These are phyloP conservation scores for Plantago rigida DNA, from an alignment of 305 asterid species.

Conservation along the genomic window DNA sequence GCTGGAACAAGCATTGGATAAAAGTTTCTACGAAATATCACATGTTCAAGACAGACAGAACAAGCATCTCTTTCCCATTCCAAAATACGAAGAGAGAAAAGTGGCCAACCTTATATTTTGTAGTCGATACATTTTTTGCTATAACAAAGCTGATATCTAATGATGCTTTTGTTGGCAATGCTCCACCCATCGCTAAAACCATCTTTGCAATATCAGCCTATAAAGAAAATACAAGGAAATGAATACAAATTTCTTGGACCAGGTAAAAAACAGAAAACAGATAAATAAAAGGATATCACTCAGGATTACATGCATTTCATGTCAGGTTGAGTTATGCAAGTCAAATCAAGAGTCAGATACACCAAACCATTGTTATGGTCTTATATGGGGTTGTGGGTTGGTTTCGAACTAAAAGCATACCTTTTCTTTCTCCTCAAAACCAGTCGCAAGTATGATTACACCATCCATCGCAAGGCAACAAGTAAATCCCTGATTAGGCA, in stretches of 20 bases:
- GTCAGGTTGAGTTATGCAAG: too few species aligned
- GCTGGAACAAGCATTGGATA: conserved; percentile 4
- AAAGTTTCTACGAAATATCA: conserved; percentile 11
- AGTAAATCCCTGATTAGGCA: conserved; percentile 76
- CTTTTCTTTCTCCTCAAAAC: conserved; percentile 77
- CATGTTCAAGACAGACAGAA: conserved; percentile 2
- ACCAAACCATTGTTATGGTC: too few species aligned
- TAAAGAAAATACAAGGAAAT: conserved; percentile 27
- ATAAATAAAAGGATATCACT: too few species aligned
- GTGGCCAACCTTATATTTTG: conserved; percentile 60
- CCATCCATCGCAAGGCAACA: conserved; percentile 99
- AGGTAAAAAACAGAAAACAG: neutral
- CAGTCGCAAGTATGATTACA: conserved; percentile 72
- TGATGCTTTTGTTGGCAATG: conserved; percentile 56
- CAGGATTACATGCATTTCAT: too few species aligned
- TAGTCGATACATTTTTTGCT: conserved; percentile 78
- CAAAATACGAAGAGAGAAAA: conserved; percentile 16
- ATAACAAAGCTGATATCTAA: conserved; percentile 80
- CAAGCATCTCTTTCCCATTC: neutral
- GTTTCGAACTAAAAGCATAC: conserved; percentile 31
- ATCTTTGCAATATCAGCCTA: conserved; percentile 65
- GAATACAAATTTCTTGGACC: conserved; percentile 12
- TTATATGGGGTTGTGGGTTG: neutral
- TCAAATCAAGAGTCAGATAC: too few species aligned
- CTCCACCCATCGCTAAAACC: conserved; percentile 89